Evolutionary conservation across 352 stramenopile species (phyloP).

Genomic region (Phytophthora foliorum): DNA sequence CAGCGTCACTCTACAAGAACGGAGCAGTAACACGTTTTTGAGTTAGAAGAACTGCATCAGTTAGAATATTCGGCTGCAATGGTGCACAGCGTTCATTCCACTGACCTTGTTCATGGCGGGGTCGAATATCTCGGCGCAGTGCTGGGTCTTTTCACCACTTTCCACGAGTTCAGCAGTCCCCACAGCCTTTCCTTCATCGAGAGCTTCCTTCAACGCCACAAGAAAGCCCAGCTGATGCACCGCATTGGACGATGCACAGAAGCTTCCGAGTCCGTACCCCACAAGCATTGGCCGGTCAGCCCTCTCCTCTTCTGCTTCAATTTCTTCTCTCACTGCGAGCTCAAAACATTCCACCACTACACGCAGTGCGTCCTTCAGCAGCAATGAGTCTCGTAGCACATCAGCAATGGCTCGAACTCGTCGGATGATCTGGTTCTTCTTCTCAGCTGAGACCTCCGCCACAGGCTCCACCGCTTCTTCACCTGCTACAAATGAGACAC

Average conservation of each 20-base stretch:
- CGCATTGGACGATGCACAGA: constrained; percentile 78
- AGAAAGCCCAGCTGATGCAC: constrained; percentile 79
- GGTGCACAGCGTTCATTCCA: not conserved
- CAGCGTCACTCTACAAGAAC: constrained; percentile 59
- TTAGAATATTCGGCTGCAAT: not conserved
- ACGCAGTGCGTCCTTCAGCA: constrained; percentile 41
- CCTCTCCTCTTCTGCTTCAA: constrained; percentile 1
- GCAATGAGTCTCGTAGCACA: constrained; percentile 37
- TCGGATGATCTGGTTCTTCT: constrained; percentile 47
- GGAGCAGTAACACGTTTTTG: not conserved
- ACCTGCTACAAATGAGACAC: constrained; percentile 5
- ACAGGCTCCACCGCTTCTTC: constrained; percentile 40
- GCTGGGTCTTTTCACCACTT: constrained; percentile 8
- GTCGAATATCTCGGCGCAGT: constrained; percentile 66
- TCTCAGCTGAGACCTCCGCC: constrained; percentile 40
- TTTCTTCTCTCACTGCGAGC: not conserved
- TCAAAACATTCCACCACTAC: constrained; percentile 43
- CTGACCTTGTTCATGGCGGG: constrained; percentile 83
- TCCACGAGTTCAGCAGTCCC: not conserved
- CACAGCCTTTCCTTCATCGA: constrained; percentile 10
- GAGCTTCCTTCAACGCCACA: constrained; percentile 46
- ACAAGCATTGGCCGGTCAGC: constrained; percentile 44
- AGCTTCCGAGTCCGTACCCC: constrained; percentile 82
- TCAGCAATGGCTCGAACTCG: constrained; percentile 50
- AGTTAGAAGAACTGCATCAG: not conserved